phyloP scores from a whole-genome alignment of 805 yeast species.

The Lipomyces anomalus region DNA sequence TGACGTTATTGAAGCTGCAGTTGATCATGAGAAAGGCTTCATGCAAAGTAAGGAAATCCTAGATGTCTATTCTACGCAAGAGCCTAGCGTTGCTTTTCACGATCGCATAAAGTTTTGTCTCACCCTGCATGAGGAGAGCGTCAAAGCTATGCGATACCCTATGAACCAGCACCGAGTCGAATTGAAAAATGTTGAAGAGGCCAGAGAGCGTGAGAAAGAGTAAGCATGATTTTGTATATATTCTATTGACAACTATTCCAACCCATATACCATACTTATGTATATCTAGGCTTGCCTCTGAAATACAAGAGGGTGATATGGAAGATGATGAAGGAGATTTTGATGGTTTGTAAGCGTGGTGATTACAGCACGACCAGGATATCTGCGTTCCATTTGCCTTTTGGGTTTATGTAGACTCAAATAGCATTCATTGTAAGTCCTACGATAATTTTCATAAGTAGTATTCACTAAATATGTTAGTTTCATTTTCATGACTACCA shows the following conservation, averaged over 20 bases:
- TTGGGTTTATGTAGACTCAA: no score
- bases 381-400: no score
- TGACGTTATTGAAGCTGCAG: conserved; percentile 92
- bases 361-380: no score
- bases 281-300: conserved; percentile 39
- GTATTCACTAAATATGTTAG: no score
- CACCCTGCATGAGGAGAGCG: conserved; percentile 82
- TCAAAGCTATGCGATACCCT: conserved; percentile 93
- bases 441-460: no score
- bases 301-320: conserved; percentile 40
- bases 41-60: conserved; percentile 84
- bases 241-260: not conserved
- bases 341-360: conserved; percentile 16
- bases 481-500: no score
- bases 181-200: conserved; percentile 47
- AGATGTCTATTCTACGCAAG: conserved; percentile 80
- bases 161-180: conserved; percentile 46
- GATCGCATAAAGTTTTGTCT: conserved; percentile 92
- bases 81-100: conserved; percentile 83
- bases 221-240: conserved; percentile 3
- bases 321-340: conserved; percentile 38
- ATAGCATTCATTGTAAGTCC: no score
- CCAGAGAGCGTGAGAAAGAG: conserved; percentile 51
- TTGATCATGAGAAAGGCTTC: conserved; percentile 83
- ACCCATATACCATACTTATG: no score